Evolutionary conservation across 1,139 yeast species (phyloP).

Genomic region (Protomyces macrosporus): DNA sequence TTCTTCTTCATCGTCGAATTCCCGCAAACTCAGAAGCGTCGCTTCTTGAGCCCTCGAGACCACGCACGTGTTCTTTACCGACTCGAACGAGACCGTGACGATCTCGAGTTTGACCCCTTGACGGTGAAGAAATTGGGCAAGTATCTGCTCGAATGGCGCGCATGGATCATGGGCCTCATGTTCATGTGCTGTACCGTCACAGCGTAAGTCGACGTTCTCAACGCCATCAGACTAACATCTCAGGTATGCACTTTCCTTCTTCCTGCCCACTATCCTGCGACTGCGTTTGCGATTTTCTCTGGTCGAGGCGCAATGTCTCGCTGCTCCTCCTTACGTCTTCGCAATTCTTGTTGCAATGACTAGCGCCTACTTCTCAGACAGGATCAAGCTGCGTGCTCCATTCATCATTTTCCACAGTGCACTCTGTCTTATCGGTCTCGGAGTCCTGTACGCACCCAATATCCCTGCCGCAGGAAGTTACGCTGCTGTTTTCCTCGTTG

Average conservation of each 20-base stretch:
- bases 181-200: slow-evolving; percentile 12
- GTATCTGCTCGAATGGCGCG: slow-evolving; percentile 1
- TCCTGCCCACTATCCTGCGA: slow-evolving; percentile 35
- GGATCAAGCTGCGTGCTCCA: not conserved
- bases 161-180: slow-evolving; percentile 2
- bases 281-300: slow-evolving; percentile 33
- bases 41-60: not conserved
- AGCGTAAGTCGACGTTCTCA: not conserved
- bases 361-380: not conserved
- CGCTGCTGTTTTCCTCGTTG: slow-evolving; percentile 40
- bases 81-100: not conserved
- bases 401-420: slow-evolving; percentile 3
- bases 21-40: slow-evolving; percentile 4
- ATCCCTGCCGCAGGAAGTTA: not conserved
- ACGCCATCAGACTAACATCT: not conserved
- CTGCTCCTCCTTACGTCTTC: slow-evolving; percentile 36
- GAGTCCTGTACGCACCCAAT: not conserved
- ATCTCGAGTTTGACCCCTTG: not conserved
- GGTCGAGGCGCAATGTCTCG: slow-evolving; percentile 30
- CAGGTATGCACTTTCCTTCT: slow-evolving; percentile 27
- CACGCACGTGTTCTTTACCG: slow-evolving; percentile 3
- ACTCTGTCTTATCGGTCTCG: slow-evolving; percentile 1
- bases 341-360: not conserved
- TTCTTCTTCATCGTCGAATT: slow-evolving; percentile 29
- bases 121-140: not conserved